Conservation (phyloP, 371 early-diverging fungal species). For the Mortierella sp. region DNA sequence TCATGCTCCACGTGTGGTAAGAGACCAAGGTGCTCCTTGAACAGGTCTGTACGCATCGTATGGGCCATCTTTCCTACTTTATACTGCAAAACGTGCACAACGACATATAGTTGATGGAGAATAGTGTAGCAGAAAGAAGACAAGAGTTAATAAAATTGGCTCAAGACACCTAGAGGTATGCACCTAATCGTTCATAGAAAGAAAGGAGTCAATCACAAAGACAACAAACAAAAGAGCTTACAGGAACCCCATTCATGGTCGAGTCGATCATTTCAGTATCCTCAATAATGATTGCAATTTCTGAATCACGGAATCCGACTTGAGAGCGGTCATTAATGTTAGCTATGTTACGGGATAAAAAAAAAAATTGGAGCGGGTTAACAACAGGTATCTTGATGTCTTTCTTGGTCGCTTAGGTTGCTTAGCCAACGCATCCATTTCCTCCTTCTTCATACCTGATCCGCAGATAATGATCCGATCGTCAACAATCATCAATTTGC, state of each 20-base stretch:
- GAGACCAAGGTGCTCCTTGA: conserved; percentile 87
- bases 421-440: no score
- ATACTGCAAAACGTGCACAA: conserved; percentile 50
- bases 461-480: conserved; percentile 86
- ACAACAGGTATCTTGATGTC: no score
- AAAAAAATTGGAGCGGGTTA: no score
- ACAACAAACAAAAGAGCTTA: conserved; percentile 27
- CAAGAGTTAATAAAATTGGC: background rate
- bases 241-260: conserved; percentile 75
- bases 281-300: conserved; percentile 84
- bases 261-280: conserved; percentile 74
- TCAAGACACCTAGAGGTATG: no score
- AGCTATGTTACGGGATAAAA: conserved; percentile 52
- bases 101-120: background rate
- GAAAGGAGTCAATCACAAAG: no score
- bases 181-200: no score
- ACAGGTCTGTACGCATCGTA: conserved; percentile 76
- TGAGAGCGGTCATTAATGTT: conserved; percentile 92
- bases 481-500: conserved; percentile 92
- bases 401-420: no score
- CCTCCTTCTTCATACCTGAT: conserved; percentile 57
- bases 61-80: conserved; percentile 78
- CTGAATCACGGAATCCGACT: conserved; percentile 90
- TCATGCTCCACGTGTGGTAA: conserved; percentile 56
- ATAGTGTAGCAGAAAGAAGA: background rate